A percentile compares a stretch with the other conserved stretches of the same genome.
Evolutionary conservation across 83 land plant species (phyloP).

Genomic region (Thuja plicata): DNA sequence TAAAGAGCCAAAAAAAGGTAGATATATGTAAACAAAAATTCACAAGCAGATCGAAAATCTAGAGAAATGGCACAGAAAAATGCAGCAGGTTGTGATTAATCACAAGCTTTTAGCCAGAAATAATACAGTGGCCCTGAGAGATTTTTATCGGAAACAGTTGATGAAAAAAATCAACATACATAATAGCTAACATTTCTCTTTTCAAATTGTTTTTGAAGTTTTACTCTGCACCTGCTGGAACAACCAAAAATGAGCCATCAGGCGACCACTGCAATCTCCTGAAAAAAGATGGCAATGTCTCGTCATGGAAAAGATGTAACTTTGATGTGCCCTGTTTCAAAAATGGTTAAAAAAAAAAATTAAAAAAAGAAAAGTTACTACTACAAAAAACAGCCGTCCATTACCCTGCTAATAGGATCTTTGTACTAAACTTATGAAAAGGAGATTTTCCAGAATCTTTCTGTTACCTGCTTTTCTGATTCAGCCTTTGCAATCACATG

Average conservation of each 20-base stretch:
- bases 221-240: conserved; percentile 75
- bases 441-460: conserved; percentile 29
- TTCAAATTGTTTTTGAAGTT: not conserved
- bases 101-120: too few relatives aligned
- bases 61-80: too few relatives aligned
- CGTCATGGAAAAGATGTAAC: conserved; percentile 90
- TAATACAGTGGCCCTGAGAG: not conserved
- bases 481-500: conserved; percentile 75
- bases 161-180: not conserved
- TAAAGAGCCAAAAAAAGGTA: too few relatives aligned
- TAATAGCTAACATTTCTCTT: not conserved
- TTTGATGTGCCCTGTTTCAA: conserved; percentile 31
- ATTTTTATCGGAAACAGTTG: not conserved
- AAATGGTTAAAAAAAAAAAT: not conserved
- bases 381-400: not conserved
- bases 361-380: not conserved
- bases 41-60: too few relatives aligned
- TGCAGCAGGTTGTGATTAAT: too few relatives aligned
- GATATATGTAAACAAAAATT: too few relatives aligned
- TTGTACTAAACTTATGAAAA: not conserved
- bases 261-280: conserved; percentile 98
- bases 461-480: conserved; percentile 35
- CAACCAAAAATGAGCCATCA: conserved; percentile 90
- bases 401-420: not conserved
- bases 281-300: conserved; percentile 94